These are phyloP conservation scores for Mantamonas sphyraenae DNA, from an alignment of 78 protist genomes.

Conservation along the genomic window DNA sequence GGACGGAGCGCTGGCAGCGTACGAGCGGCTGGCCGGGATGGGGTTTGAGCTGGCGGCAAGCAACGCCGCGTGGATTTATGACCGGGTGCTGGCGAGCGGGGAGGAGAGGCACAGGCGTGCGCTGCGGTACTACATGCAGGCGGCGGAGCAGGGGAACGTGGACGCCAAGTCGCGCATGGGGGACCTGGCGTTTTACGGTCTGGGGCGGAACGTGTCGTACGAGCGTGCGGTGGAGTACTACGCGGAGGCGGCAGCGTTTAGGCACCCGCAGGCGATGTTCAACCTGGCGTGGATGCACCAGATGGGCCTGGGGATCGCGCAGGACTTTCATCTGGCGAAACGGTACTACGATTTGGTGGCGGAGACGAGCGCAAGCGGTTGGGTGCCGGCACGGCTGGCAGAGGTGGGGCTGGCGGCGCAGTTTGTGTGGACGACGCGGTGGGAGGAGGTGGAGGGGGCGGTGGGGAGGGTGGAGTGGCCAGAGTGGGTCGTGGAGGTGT, in stretches of 20 bases:
- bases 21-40: slow-evolving; percentile 59
- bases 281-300: slow-evolving; percentile 78
- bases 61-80: slow-evolving; percentile 63
- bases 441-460: no score
- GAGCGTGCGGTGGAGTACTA: slow-evolving; percentile 52
- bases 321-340: slow-evolving; percentile 72
- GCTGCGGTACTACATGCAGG: slow-evolving; percentile 23
- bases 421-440: no score
- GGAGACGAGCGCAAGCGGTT: slow-evolving; percentile 31
- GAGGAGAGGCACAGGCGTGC: no score
- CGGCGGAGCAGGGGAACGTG: slow-evolving; percentile 56
- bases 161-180: slow-evolving; percentile 59
- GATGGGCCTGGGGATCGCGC: slow-evolving; percentile 58
- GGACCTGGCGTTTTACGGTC: slow-evolving; percentile 85
- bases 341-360: slow-evolving; percentile 72
- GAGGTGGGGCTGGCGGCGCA: background rate
- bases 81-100: no score
- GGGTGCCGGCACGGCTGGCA: slow-evolving; percentile 28
- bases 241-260: slow-evolving; percentile 30
- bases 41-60: slow-evolving; percentile 74
- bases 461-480: no score
- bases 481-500: no score
- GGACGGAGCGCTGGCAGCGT: slow-evolving; percentile 29
- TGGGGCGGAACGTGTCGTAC: slow-evolving; percentile 35
- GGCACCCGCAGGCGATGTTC: slow-evolving; percentile 61